phyloP scores from a whole-genome alignment of 2,329 filamentous ascomycete species.

The Diaporthe longicolla region DNA sequence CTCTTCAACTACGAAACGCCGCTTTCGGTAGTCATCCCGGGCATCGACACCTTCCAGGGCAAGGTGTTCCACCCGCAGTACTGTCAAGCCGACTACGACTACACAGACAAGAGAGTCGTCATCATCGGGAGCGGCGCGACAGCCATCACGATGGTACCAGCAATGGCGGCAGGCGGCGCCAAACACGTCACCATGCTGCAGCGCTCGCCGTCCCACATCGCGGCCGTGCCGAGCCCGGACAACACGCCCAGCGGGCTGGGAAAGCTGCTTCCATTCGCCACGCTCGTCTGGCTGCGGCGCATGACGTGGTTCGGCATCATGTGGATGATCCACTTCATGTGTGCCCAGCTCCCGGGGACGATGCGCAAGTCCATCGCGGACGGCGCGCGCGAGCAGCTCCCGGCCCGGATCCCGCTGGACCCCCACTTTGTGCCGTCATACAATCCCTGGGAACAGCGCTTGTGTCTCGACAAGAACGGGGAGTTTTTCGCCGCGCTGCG shows the following conservation, averaged over 20 bases:
- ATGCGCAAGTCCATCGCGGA: conserved; percentile 59
- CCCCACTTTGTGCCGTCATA: conserved; percentile 71
- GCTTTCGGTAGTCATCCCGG: conserved; percentile 64
- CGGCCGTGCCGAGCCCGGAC: conserved; percentile 63
- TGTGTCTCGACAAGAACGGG: conserved; percentile 69
- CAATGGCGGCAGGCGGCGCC: conserved; percentile 67
- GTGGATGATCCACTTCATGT: conserved; percentile 60
- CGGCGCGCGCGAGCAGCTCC: conserved; percentile 16
- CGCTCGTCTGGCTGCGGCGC: conserved; percentile 61
- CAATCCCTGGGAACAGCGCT: conserved; percentile 76
- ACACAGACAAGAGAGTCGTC: conserved; percentile 74
- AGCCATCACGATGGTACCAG: conserved; percentile 76
- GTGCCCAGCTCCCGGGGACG: conserved; percentile 59
- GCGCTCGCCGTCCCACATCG: conserved; percentile 74
- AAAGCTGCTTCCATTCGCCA: conserved; percentile 56
- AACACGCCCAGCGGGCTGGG: neutral
- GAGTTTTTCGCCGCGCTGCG: conserved; percentile 61
- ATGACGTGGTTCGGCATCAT: conserved; percentile 62
- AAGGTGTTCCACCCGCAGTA: conserved; percentile 78
- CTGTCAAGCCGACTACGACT: conserved; percentile 79
- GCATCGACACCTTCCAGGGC: conserved; percentile 55
- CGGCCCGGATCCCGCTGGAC: conserved; percentile 58
- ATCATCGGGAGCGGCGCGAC: conserved; percentile 80
- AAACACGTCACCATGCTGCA: conserved; percentile 78
- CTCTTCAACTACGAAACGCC: conserved; percentile 78